Evolutionary conservation across 108 stramenopile genomes (phyloP).

Genomic region (Bacterosira constricta): DNA sequence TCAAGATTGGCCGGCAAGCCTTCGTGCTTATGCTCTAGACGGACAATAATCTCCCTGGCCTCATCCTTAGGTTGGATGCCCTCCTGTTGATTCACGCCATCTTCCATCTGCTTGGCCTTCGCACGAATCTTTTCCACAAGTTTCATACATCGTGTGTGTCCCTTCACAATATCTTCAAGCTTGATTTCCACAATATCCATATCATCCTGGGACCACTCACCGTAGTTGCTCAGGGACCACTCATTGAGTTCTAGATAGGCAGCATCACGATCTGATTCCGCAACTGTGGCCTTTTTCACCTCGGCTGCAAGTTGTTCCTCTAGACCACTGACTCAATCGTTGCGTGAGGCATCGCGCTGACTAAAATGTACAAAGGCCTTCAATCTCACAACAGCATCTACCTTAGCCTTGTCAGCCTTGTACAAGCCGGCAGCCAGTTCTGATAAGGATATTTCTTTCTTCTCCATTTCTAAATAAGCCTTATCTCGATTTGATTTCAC

Average conservation of each 20-base stretch:
- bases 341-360: not conserved
- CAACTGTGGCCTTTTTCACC: conserved; percentile 2
- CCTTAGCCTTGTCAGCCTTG: not conserved
- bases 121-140: too few species aligned
- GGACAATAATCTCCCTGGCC: not conserved
- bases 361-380: not conserved
- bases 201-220: not conserved
- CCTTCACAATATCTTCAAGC: too few species aligned
- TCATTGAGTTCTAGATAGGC: not conserved
- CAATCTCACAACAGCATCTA: not conserved
- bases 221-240: not conserved
- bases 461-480: conserved; percentile 6
- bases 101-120: too few species aligned
- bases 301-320: conserved; percentile 6
- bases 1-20: not conserved
- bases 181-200: too few species aligned
- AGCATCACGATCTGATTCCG: not conserved
- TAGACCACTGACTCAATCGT: not conserved
- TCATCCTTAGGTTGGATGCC: not conserved
- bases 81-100: too few species aligned
- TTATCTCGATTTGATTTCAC: conserved; percentile 3
- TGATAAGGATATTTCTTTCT: not conserved
- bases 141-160: too few species aligned
- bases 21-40: not conserved
- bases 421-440: too few species aligned